Evolutionary conservation across 1,139 yeast species (phyloP), one percentile per base, ranked within the genome.

Genomic region (Candida anutae): DNA sequence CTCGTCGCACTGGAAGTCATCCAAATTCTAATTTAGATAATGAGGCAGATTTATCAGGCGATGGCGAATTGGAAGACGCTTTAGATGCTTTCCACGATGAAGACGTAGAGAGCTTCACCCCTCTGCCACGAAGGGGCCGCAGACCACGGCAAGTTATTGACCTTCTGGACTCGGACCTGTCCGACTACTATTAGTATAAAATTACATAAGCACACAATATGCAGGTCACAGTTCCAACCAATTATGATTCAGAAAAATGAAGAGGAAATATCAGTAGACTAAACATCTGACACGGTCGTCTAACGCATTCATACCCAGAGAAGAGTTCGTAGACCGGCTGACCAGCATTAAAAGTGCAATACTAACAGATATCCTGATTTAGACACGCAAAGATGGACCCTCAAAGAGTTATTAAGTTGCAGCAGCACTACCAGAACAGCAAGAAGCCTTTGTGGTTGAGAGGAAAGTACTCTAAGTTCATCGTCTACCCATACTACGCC

Each of bases 401-500:
- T 51, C 74, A 66, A 69, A 76, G 73, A 68, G 75, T 81, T 53
- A 78, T 80, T 46, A 73, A 77, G 53, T 64, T 78, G 57, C 93
- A 81, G 69, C 79, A 71, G 62, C 62, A 72, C 45, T 81, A 77
- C 70, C 93, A 81, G 64, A 53, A 62, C 45, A 70, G 88, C 40
- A 61, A 69, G 52, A 74, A 78, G 62, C 81, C 78, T 50, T 69
- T 81, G 55, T 80, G 84, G 85, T 64, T 76, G 69, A 77, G 79
- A 70, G 70, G 70, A 26, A 55, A 65, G 42, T 77, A 88, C 63
- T 77, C 95, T 44, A 84, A 83, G 65, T 63, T 73, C 51, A 63
- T 80, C 56, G 73, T 87, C 46, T 83, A 81, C 64, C 96, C 96
- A 56, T 88, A 80, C 75, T 83, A 77, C 69, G 93, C 87, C 43